Percentiles rank a stretch among this genome's conserved stretches.
Evolutionary conservation across 2,329 filamentous ascomycete genomes (phyloP).

Genomic region (Teratosphaeria nubilosa): DNA sequence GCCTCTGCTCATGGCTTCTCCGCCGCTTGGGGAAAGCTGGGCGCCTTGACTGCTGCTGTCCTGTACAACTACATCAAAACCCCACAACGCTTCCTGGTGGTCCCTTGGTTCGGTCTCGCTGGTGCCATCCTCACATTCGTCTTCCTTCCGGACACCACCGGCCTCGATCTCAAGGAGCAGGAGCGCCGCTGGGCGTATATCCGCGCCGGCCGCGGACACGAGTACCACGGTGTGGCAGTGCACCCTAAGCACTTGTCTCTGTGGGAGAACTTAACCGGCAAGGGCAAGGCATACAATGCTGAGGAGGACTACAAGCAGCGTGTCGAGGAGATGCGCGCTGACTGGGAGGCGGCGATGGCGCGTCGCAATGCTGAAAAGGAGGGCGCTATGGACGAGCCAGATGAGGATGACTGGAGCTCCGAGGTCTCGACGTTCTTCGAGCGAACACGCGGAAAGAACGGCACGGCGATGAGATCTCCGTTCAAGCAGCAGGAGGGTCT

Average conservation of each 20-base stretch:
- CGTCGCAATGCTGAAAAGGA: conserved; percentile 43
- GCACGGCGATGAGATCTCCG: not conserved
- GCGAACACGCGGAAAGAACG: conserved; percentile 30
- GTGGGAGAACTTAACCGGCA: conserved; percentile 73
- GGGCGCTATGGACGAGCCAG: conserved; percentile 26
- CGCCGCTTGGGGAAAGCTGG: conserved; percentile 81
- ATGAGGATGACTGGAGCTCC: conserved; percentile 37
- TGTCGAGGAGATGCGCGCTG: conserved; percentile 64
- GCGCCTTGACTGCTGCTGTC: conserved; percentile 75
- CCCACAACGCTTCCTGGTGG: conserved; percentile 77
- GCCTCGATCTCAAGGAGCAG: conserved; percentile 92
- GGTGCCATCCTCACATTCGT: conserved; percentile 74
- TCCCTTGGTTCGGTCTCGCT: conserved; percentile 87
- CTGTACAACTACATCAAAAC: conserved; percentile 91
- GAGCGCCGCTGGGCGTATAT: conserved; percentile 89
- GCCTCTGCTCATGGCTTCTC: conserved; percentile 91
- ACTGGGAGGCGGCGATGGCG: conserved; percentile 47
- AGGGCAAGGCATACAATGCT: conserved; percentile 74
- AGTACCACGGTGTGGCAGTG: conserved; percentile 90
- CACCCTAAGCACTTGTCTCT: conserved; percentile 79
- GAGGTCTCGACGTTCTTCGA: conserved; percentile 46
- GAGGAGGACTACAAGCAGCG: conserved; percentile 69
- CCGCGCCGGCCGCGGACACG: conserved; percentile 60
- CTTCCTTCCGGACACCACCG: conserved; percentile 94
- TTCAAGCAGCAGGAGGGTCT: not conserved